Base-by-base conservation (phyloP, 352 stramenopile genomes). In the Sclerospora graminicola region DNA sequence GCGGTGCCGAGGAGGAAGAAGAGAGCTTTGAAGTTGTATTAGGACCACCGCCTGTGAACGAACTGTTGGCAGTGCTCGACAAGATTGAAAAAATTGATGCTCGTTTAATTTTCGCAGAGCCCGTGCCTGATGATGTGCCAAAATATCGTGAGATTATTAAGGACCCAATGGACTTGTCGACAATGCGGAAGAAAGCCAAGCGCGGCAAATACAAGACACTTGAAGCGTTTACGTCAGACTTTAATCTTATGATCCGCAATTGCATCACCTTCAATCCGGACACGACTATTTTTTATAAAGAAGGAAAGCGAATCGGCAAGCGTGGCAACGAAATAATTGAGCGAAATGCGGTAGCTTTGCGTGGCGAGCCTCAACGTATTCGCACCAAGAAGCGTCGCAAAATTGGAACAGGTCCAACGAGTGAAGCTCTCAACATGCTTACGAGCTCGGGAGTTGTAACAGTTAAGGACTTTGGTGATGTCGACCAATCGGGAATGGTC, bases 231-330 rank as follows among this genome's bases (percentile, higher is more conserved):
- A 62, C 61, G 3, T 58, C 76, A 1, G 82, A 93, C 27, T 88
- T 93, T 48, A 77, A 83, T 36, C 58, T 90, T 14, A 93, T 93
- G 69, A 90, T 89, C 45, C 70, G 76, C 26, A 93, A 93, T 49
- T 93, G 82, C 41, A 69, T 89, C 56, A 80, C 74, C 5, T 93
- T 89, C 51, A 93, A 93, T 39, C 69, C 78, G 2, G 77, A 89
- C 40, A 83, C 73, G 21, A 91, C 82, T 1, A 78, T 93, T 13
- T 93, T 89, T 45, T 89, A 89, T 55, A 93, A 91, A 32, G 79
- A 93, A 66, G 82, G 63, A 38, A 93, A 93, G 47, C 73, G 81
- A 29, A 60, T 93, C 13, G 74, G 76, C 16, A 93, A 90, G 57
- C 68, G 78, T n/a, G 80, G 81, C 16, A 59, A 69, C 19, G 78